Conservation (phyloP, 495 filamentous ascomycete genomes). For the Penicillium steckii region DNA sequence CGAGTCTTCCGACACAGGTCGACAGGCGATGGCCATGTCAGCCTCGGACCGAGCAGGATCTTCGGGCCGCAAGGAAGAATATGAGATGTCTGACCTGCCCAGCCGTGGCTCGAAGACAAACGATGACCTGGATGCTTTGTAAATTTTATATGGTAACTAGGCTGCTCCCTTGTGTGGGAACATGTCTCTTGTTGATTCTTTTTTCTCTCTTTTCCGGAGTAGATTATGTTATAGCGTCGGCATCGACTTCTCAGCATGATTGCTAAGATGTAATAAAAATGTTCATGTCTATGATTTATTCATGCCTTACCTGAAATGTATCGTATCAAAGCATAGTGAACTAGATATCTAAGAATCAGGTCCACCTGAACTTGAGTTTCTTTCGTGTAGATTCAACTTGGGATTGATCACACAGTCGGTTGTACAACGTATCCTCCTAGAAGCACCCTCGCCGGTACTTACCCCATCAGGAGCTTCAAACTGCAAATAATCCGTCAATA, state of each 20-base stretch:
- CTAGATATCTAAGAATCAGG: too few relatives aligned
- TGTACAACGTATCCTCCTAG: too few relatives aligned
- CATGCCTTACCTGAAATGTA: not conserved
- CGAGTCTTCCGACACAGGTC: conserved; percentile 73
- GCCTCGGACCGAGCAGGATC: conserved; percentile 23
- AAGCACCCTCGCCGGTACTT: too few relatives aligned
- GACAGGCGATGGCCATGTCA: conserved; percentile 76
- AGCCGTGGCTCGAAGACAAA: conserved; percentile 29
- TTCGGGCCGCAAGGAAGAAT: conserved; percentile 32
- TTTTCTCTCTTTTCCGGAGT: conserved; percentile 5
- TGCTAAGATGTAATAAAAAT: not conserved
- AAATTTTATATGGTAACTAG: conserved; percentile 17
- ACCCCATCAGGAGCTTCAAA: too few relatives aligned
- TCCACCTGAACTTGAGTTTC: too few relatives aligned
- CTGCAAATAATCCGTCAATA: too few relatives aligned
- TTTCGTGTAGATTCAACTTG: too few relatives aligned
- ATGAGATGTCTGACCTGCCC: conserved; percentile 46
- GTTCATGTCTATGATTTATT: not conserved
- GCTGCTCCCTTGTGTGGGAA: not conserved
- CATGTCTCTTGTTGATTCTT: conserved; percentile 1
- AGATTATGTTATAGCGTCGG: conserved; percentile 16
- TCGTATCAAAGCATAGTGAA: too few relatives aligned
- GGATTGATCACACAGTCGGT: too few relatives aligned
- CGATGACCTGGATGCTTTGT: conserved; percentile 44
- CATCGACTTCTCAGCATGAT: conserved; percentile 4